Evolutionary conservation across 305 asterid species (phyloP).

Genomic region (Striga hermonthica): DNA sequence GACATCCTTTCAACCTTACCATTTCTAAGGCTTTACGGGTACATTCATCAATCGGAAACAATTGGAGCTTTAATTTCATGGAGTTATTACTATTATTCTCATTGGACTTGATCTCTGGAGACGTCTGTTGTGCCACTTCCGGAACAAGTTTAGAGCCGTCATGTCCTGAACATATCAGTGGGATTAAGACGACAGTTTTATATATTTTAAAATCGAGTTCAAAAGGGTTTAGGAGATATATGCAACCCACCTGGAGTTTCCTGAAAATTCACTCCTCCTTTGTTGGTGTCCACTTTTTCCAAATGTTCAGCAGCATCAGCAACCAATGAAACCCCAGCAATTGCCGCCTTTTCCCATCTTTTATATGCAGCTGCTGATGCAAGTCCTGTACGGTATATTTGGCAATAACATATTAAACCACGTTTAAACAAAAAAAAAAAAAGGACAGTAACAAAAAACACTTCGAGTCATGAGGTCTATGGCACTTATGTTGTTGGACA

Average conservation of each 20-base stretch:
- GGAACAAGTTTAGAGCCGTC: conserved; percentile 47
- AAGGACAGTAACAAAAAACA: conserved; percentile 19
- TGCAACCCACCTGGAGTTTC: conserved; percentile 53
- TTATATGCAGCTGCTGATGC: conserved; percentile 80
- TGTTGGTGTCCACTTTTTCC: conserved; percentile 71
- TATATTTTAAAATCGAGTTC: conserved; percentile 24
- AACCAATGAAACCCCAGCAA: conserved; percentile 97
- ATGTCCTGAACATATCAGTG: conserved; percentile 44
- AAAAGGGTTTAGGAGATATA: conserved; percentile 1
- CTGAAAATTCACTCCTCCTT: conserved; percentile 50
- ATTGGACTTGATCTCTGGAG: conserved; percentile 35
- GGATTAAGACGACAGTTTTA: conserved; percentile 26
- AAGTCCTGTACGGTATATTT: conserved; percentile 43
- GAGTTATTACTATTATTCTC: conserved; percentile 51
- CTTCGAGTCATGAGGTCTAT: conserved; percentile 3
- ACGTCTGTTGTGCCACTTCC: conserved; percentile 42
- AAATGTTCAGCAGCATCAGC: conserved; percentile 99
- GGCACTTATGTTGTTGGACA: conserved; percentile 1
- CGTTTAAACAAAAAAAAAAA: conserved; percentile 2
- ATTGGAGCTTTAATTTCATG: conserved; percentile 82
- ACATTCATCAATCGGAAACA: conserved; percentile 84
- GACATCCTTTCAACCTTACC: conserved; percentile 43
- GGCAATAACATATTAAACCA: conserved; percentile 19
- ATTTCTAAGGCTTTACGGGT: conserved; percentile 81
- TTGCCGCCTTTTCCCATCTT: conserved; percentile 99